phyloP scores from a whole-genome alignment of 2,329 filamentous ascomycete species.

The Fusarium irregulare region DNA sequence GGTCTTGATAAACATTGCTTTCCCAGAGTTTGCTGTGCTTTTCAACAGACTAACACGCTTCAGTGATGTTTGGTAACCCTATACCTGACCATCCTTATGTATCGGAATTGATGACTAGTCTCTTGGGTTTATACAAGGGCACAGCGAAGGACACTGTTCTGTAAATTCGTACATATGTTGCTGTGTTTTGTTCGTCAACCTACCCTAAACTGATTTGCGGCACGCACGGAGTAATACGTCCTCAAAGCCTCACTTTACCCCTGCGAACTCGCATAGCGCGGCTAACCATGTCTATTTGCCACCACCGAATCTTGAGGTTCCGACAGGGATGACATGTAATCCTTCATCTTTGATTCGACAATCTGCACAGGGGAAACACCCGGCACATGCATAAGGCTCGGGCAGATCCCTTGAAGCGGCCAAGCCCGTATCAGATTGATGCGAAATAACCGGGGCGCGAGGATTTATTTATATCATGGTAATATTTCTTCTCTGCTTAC shows the following conservation, averaged over 20 bases:
- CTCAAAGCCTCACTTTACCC: not conserved
- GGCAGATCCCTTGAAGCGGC: not conserved
- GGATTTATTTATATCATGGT: not conserved
- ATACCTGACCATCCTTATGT: too few species aligned
- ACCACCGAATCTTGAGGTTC: not conserved
- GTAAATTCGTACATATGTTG: too few species aligned
- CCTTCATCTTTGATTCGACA: not conserved
- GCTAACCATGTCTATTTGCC: not conserved
- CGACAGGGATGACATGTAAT: not conserved
- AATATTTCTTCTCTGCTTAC: not conserved
- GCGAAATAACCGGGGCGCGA: not conserved
- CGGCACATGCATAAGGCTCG: not conserved
- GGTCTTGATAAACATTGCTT: fast-evolving
- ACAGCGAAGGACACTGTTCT: too few species aligned
- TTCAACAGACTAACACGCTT: too few species aligned
- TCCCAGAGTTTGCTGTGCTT: too few species aligned
- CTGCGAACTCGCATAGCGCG: not conserved
- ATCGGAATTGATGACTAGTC: too few species aligned
- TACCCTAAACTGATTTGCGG: not conserved
- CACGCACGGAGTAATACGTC: not conserved
- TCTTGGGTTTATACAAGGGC: too few species aligned
- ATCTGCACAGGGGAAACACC: not conserved
- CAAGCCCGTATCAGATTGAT: not conserved
- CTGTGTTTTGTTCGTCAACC: not conserved
- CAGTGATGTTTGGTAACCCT: too few species aligned